Percentiles rank a stretch among this genome's conserved stretches.
Conservation (phyloP, 2,329 filamentous ascomycete species). For the Cadophora sp. region DNA sequence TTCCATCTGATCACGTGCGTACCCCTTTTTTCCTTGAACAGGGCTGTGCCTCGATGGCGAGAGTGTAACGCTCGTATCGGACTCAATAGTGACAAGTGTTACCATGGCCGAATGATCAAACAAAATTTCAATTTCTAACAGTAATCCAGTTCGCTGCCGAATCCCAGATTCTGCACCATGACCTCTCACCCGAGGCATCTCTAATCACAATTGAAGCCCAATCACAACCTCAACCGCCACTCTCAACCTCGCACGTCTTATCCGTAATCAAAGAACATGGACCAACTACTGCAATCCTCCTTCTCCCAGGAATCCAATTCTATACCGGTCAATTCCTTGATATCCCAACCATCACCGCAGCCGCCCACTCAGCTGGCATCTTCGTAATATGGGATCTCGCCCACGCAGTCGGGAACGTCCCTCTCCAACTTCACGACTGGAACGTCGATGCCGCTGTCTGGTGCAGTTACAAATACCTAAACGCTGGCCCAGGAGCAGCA, state of each 20-base stretch:
- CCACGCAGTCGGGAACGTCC: slow-evolving; percentile 79
- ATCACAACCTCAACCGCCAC: slow-evolving; percentile 55
- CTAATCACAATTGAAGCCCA: slow-evolving; percentile 72
- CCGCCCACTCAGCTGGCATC: slow-evolving; percentile 71
- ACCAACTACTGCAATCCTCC: slow-evolving; percentile 69
- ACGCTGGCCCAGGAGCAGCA: slow-evolving; percentile 76
- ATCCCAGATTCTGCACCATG: slow-evolving; percentile 75
- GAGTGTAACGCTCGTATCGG: not conserved
- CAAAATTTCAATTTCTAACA: slow-evolving; percentile 30
- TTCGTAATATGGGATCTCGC: slow-evolving; percentile 82
- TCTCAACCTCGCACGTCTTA: slow-evolving; percentile 72
- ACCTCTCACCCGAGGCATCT: slow-evolving; percentile 65
- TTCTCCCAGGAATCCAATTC: slow-evolving; percentile 80
- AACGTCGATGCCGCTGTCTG: slow-evolving; percentile 79
- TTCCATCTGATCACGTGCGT: slow-evolving; percentile 80
- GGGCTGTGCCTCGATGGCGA: not conserved
- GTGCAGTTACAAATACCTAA: slow-evolving; percentile 87
- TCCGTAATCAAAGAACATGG: slow-evolving; percentile 71
- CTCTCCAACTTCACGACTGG: slow-evolving; percentile 76
- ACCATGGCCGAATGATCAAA: not conserved
- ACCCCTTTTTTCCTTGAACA: not conserved
- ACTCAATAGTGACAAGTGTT: not conserved
- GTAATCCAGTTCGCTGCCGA: slow-evolving; percentile 73
- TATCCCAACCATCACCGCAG: slow-evolving; percentile 73
- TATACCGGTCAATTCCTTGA: slow-evolving; percentile 83